Conservation (phyloP, 2,329 filamentous ascomycete genomes). For the Colletotrichum chrysophilum region DNA sequence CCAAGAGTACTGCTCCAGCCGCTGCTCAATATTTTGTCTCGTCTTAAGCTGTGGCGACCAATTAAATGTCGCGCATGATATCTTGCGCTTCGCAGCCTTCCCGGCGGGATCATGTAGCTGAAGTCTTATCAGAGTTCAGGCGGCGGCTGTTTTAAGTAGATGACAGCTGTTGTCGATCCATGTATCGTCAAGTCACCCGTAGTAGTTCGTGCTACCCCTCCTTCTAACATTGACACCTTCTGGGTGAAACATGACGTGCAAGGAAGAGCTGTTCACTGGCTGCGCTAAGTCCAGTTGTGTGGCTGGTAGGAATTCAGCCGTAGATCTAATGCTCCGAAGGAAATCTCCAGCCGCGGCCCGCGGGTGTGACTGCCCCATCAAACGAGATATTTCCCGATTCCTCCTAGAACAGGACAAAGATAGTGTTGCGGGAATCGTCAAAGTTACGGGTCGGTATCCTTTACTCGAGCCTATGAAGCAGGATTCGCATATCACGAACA, state of each 20-base stretch:
- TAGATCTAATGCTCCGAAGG: neutral
- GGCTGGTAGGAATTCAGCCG: neutral
- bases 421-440: neutral
- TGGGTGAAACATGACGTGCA: neutral
- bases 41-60: neutral
- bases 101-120: neutral
- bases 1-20: neutral
- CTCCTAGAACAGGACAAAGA: neutral
- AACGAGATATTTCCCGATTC: neutral
- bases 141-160: neutral
- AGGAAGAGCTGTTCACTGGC: neutral
- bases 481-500: neutral
- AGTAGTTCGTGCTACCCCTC: neutral
- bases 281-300: neutral
- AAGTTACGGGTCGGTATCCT: neutral
- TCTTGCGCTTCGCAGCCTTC: neutral
- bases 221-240: neutral
- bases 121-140: neutral
- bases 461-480: neutral
- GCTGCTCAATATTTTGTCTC: neutral
- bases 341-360: neutral
- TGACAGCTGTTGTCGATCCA: neutral
- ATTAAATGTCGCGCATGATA: neutral
- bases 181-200: neutral
- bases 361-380: neutral